Evolutionary conservation across 2,329 filamentous ascomycete genomes (phyloP), one percentile per base, ranked within the genome.

Genomic region (Conoideocrella luteorostrata): DNA sequence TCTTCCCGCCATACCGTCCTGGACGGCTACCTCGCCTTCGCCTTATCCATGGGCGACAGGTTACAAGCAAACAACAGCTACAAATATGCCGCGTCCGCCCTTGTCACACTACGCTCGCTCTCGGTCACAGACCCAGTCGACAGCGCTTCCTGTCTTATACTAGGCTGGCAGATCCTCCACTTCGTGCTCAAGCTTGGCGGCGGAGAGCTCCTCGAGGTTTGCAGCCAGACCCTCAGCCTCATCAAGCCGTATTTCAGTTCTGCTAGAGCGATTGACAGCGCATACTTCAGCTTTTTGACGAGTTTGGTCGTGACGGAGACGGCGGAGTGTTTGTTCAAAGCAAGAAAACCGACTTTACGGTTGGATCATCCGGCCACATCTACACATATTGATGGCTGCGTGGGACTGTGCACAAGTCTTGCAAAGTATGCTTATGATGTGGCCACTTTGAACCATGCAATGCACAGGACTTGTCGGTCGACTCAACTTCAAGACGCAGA

Each of bases 351-450:
- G 1, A 52, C 56, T 0, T 39, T 59, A 23, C 50, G 52, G 15
- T 52, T 51, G 36, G 46, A 47, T 4, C 40, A 43, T 5, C 39
- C 47, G 3, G 48, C 46, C 1, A 35, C 44, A 4, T 39, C 21
- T 10, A 40, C 29, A 7, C 36, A 50, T 32, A 50, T 56, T 2
- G 58, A 61, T 36, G 55, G 55, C 4, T 57, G 54, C 35, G 38
- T 56, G 1, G 58, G 58, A 1, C 34, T 60, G 1, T 55, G 49
- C 26, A 45, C 41, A 32, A 50, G 52, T 0, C 28, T 61, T 4
- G 42, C 60, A 5, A 54, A 54, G n/a, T 41, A 51, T 6, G 28
- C 59, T 1, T 51, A 59, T 40, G 53, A 60, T 9, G 28, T 60
- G 7, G 54, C 53, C 33, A 39, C 50, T 17, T 38, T 60, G 22